Evolutionary conservation across 1,284 basidiomycete species (phyloP), one percentile per base, ranked within the genome.

Genomic region (Takashimella koratensis): DNA sequence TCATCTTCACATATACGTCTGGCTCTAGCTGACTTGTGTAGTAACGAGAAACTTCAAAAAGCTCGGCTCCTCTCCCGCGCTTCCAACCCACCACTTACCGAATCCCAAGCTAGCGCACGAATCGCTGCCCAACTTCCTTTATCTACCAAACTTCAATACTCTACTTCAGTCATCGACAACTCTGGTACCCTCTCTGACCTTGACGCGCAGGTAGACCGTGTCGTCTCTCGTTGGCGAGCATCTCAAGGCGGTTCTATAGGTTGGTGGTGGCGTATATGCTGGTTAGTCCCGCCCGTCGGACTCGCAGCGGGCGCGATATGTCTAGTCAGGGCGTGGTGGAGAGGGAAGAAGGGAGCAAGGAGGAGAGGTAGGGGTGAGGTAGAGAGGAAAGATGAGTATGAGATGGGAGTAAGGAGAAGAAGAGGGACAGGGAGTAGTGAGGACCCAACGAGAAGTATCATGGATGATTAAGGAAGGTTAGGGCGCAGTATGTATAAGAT

Each of bases 91-190:
- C 86, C 59, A 1, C 66, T 81, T 12, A 76, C 79, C 1, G 67
- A 70, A 30, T 47, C 65, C 2, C 79, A 80, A 52, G 94, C 94
- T 0, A 76, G 78, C 30, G 74, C 86, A 1, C 83, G 95, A 10
- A 81, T 98, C 21, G 80, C 82, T 23, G 83, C 94, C 0, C 95
- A 98, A 73, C 76, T 91, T 50, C 82, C 90, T 0, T 86, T 98
- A 30, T 70, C 82, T 1, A 78, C 84, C 22, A 98, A 98, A 74
- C 78, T 92, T 5, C 66, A 77, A 10, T 94, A 90, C 65, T 94
- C 93, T 1, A 91, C 96, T 67, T 71, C 85, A 40, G 84, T 97
- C 43, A 76, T 98, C 30, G 92, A 97, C 76, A 98, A 98, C 72
- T 89, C 88, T 4, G 88, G 90, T 2, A 80, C 85, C 0, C 76